Evolutionary conservation across 2,329 filamentous ascomycete species (phyloP).

Genomic region (Monosporascus cannonballus): DNA sequence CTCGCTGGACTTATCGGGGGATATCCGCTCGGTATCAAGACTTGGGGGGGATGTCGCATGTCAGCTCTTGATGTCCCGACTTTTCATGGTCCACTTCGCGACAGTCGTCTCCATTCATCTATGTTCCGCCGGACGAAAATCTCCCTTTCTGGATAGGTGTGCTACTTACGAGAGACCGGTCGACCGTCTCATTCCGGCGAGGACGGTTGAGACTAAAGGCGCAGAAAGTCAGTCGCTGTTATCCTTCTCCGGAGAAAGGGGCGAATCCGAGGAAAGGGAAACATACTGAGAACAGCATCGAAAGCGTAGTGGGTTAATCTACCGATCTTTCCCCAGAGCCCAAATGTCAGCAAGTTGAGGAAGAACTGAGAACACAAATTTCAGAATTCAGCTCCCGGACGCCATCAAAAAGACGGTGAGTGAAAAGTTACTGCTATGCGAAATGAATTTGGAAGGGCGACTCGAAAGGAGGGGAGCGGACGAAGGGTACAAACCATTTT

Average conservation of each 20-base stretch:
- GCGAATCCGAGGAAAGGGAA: constrained; percentile 1
- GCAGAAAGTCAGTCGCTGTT: constrained; percentile 14
- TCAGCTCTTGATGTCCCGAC: constrained; percentile 30
- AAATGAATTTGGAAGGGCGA: too few relatives aligned
- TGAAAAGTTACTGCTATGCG: background rate
- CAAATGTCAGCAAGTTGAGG: constrained; percentile 64
- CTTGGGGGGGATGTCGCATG: constrained; percentile 56
- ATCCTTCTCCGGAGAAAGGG: constrained; percentile 8
- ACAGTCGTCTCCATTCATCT: background rate
- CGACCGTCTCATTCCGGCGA: constrained; percentile 94
- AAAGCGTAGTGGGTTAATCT: constrained; percentile 91
- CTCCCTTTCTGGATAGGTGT: constrained; percentile 1
- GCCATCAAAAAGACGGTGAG: constrained; percentile 4
- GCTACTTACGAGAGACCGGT: constrained; percentile 90
- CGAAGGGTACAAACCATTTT: background rate
- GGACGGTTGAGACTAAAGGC: constrained; percentile 77
- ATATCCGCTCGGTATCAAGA: constrained; percentile 79
- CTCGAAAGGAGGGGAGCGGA: background rate
- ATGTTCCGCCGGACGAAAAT: too few relatives aligned
- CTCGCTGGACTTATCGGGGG: constrained; percentile 74
- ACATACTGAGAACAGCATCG: constrained; percentile 85
- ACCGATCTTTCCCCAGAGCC: constrained; percentile 75
- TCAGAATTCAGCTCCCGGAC: constrained; percentile 30
- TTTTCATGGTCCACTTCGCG: constrained; percentile 1
- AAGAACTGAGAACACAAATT: constrained; percentile 39